A percentile compares a stretch with the other conserved stretches of the same genome.
These are phyloP conservation scores for Fraxinus excelsior DNA, from an alignment of 257 asterid species.

Conservation along the genomic window DNA sequence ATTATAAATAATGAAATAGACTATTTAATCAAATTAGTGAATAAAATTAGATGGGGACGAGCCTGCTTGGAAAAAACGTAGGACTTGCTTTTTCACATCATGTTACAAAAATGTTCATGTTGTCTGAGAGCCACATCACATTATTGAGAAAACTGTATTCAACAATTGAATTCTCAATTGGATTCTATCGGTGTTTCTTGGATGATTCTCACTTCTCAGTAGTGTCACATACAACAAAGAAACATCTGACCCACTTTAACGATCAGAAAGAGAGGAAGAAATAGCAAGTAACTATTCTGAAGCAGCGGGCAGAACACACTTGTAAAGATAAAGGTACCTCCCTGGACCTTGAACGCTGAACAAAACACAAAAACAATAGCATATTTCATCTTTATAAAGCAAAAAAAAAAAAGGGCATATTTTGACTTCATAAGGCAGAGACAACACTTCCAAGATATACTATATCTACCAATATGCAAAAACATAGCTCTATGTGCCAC, in stretches of 20 bases:
- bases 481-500: no score
- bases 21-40: no score
- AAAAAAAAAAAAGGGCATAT: no score
- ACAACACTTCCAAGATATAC: no score
- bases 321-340: slow-evolving; percentile 2
- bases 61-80: not conserved
- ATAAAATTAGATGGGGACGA: not conserved
- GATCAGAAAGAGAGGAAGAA: not conserved
- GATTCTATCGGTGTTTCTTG: not conserved
- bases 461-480: no score
- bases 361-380: slow-evolving; percentile 30
- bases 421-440: no score
- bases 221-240: no score
- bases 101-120: not conserved
- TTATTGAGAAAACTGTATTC: not conserved
- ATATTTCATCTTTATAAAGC: not conserved
- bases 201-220: not conserved
- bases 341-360: slow-evolving; percentile 30
- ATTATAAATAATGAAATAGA: no score
- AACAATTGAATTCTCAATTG: not conserved
- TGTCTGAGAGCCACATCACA: not conserved
- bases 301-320: not conserved
- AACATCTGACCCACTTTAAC: not conserved
- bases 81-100: not conserved
- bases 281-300: not conserved